Evolutionary conservation across 768 basidiomycete species (phyloP).

Genomic region (Termitomyces heimii): DNA sequence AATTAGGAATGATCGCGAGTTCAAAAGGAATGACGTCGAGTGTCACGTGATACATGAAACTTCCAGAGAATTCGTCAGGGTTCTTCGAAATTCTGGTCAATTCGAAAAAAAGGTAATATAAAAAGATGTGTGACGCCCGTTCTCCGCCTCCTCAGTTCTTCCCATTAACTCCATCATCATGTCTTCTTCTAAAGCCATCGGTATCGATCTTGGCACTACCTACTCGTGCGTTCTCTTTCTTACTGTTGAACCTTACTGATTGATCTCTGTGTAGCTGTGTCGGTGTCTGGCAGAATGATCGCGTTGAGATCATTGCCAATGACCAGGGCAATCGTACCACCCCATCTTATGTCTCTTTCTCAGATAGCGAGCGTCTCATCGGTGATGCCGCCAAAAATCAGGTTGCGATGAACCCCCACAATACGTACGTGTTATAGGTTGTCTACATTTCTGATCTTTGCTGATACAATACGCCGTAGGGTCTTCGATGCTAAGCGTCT

Average conservation of each 20-base stretch:
- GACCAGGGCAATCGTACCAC: slow-evolving; percentile 95
- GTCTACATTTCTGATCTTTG: neutral
- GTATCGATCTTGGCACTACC: slow-evolving; percentile 90
- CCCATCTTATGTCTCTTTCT: slow-evolving; percentile 94
- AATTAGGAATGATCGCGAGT: neutral
- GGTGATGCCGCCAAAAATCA: slow-evolving; percentile 99
- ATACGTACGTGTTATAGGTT: slow-evolving; percentile 48
- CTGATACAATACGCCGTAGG: slow-evolving; percentile 29
- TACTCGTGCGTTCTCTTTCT: slow-evolving; percentile 61
- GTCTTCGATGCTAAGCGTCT: slow-evolving; percentile 99
- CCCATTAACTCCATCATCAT: slow-evolving; percentile 33
- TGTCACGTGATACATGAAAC: slow-evolving; percentile 31
- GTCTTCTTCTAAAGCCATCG: slow-evolving; percentile 75
- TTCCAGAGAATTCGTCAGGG: slow-evolving; percentile 42
- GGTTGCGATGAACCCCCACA: slow-evolving; percentile 96
- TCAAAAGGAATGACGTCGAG: slow-evolving; percentile 14
- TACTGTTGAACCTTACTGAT: slow-evolving; percentile 6
- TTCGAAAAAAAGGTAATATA: slow-evolving; percentile 31
- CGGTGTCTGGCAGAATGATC: slow-evolving; percentile 99
- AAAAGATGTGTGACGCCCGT: slow-evolving; percentile 19
- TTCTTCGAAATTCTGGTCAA: slow-evolving; percentile 28
- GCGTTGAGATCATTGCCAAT: slow-evolving; percentile 97
- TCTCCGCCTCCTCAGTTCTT: slow-evolving; percentile 8
- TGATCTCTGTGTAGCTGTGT: slow-evolving; percentile 64
- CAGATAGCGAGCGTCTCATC: slow-evolving; percentile 93